These are phyloP conservation scores for Pseudocercospora fijiensis DNA, from an alignment of 2,329 filamentous ascomycete species.

Conservation along the genomic window DNA sequence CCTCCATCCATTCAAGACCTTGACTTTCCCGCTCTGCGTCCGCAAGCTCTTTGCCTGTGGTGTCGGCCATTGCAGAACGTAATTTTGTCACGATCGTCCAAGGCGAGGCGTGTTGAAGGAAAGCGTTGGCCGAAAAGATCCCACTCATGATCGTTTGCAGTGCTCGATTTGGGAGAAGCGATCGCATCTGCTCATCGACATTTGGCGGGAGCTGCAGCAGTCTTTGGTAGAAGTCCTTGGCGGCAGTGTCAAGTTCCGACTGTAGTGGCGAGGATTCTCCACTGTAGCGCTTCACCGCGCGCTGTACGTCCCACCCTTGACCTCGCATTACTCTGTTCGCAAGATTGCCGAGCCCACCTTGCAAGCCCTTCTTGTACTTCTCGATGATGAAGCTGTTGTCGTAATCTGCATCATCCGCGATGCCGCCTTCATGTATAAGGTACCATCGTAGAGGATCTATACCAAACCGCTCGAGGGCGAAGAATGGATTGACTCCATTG, in stretches of 20 bases:
- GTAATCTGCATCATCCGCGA: conserved; percentile 78
- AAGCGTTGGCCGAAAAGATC: conserved; percentile 65
- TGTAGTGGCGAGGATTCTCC: background rate
- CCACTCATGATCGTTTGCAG: conserved; percentile 63
- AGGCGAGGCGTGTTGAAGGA: conserved; percentile 63
- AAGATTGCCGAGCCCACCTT: conserved; percentile 77
- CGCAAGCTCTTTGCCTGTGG: conserved; percentile 33
- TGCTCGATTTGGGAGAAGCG: conserved; percentile 63
- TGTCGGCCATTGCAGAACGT: conserved; percentile 28
- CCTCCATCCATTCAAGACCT: conserved; percentile 35
- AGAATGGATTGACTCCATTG: conserved; percentile 93
- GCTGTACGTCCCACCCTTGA: conserved; percentile 58
- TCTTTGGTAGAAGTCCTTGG: conserved; percentile 10
- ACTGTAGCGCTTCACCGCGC: conserved; percentile 35
- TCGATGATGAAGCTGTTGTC: conserved; percentile 73
- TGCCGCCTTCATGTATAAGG: conserved; percentile 74
- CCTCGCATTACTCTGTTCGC: conserved; percentile 62
- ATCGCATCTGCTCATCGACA: conserved; percentile 60
- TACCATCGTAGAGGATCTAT: conserved; percentile 88
- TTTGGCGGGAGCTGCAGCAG: conserved; percentile 38
- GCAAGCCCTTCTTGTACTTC: conserved; percentile 76
- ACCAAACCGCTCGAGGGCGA: conserved; percentile 84
- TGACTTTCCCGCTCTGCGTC: conserved; percentile 23
- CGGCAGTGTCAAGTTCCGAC: background rate
- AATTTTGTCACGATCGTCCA: conserved; percentile 60